These are phyloP conservation scores for Nakaseomyces bracarensis DNA, from an alignment of 1,139 yeast species.

Conservation along the genomic window DNA sequence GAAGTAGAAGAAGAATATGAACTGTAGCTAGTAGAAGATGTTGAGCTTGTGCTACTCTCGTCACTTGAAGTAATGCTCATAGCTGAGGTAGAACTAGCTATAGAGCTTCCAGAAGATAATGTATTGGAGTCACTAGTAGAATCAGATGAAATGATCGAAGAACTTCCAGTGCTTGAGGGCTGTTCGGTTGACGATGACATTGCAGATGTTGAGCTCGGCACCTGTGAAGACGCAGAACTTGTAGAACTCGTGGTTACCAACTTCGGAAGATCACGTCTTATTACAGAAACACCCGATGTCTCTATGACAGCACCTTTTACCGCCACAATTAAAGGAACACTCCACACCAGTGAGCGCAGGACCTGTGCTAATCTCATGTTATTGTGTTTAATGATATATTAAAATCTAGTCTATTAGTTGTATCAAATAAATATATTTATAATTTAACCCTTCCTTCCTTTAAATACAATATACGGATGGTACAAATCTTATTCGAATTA, in stretches of 20 bases:
- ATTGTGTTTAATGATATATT: neutral
- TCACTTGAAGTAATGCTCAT: too few relatives aligned
- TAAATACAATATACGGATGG: too few relatives aligned
- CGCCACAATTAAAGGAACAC: neutral
- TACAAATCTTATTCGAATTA: too few relatives aligned
- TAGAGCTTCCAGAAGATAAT: neutral
- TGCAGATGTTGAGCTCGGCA: neutral
- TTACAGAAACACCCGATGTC: neutral
- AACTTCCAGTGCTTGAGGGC: too few relatives aligned
- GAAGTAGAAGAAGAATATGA: slow-evolving; percentile 4
- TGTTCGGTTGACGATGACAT: too few relatives aligned
- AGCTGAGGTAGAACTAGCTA: neutral
- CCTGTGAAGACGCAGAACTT: neutral
- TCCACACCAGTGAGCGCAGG: neutral
- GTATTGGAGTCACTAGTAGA: too few relatives aligned
- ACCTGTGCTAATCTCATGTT: neutral
- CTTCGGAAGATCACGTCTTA: slow-evolving; percentile 3
- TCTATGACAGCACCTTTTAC: neutral
- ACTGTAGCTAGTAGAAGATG: neutral
- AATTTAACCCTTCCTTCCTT: too few relatives aligned
- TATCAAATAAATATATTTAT: too few relatives aligned
- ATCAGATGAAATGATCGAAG: too few relatives aligned
- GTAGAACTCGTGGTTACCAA: neutral
- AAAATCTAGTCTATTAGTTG: too few relatives aligned
- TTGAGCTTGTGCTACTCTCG: too few relatives aligned